Conservation (phyloP, 305 asterid genomes). For the Fraxinus latifolia region DNA sequence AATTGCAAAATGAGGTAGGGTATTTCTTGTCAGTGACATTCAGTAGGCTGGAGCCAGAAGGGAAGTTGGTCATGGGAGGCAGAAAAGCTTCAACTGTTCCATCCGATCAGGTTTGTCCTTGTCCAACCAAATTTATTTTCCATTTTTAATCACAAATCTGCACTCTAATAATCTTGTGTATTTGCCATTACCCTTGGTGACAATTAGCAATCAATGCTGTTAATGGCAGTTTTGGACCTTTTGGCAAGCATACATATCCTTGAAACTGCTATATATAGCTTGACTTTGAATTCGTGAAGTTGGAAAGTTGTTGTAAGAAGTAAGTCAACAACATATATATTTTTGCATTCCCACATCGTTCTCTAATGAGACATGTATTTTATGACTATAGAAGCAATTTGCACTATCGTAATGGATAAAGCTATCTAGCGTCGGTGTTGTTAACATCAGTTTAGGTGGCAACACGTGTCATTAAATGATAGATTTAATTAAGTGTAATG, state of each 20-base stretch:
- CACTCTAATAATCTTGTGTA: not conserved
- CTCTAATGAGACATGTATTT: not conserved
- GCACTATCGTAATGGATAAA: not conserved
- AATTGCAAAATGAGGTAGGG: slow-evolving; percentile 32
- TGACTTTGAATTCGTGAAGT: not conserved
- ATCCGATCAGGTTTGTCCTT: slow-evolving; percentile 62
- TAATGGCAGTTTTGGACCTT: not conserved
- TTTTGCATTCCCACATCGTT: not conserved
- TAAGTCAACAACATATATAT: not conserved
- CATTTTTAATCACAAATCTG: not conserved
- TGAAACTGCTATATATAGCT: not conserved
- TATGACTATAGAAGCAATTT: not conserved
- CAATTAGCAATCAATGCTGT: not conserved
- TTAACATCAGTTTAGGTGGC: not conserved
- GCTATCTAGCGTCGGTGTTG: not conserved
- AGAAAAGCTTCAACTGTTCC: slow-evolving; percentile 60
- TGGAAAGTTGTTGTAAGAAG: not conserved
- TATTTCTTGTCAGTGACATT: slow-evolving; percentile 69
- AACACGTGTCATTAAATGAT: not conserved
- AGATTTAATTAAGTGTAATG: not conserved
- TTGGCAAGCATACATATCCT: not conserved
- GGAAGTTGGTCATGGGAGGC: slow-evolving; percentile 91
- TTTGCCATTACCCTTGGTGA: not conserved
- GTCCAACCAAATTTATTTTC: slow-evolving; percentile 10
- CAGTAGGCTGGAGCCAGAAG: slow-evolving; percentile 92